phyloP scores from a whole-genome alignment of 2,329 filamentous ascomycete species.

The Scedosporium apiospermum region DNA sequence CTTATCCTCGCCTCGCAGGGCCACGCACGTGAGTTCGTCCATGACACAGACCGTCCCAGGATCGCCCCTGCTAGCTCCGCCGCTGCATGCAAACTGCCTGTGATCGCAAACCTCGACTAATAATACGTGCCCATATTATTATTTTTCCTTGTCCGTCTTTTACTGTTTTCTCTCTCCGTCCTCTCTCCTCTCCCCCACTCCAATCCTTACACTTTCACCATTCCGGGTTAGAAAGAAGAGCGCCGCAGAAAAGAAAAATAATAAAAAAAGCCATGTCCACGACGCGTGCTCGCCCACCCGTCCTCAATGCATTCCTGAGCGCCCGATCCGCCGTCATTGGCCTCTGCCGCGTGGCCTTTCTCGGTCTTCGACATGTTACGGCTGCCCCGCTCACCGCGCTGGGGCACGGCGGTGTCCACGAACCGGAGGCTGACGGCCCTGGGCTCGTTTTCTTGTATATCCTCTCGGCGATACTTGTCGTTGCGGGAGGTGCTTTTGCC shows the following conservation, averaged over 20 bases:
- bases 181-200: neutral
- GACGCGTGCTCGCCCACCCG: neutral
- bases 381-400: slow-evolving; percentile 32
- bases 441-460: slow-evolving; percentile 73
- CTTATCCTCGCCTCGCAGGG: neutral
- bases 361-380: slow-evolving; percentile 37
- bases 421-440: slow-evolving; percentile 44
- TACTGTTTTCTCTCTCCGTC: no score
- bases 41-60: neutral
- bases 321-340: slow-evolving; percentile 41
- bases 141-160: no score
- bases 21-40: neutral
- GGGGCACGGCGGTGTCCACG: slow-evolving; percentile 29
- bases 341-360: slow-evolving; percentile 39
- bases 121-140: no score
- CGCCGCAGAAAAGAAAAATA: neutral
- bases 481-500: slow-evolving; percentile 87
- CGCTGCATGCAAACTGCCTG: neutral
- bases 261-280: neutral
- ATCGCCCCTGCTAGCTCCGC: neutral
- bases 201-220: no score
- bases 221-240: neutral
- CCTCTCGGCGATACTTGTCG: slow-evolving; percentile 69
- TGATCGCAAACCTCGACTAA: no score
- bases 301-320: slow-evolving; percentile 12